Percentiles rank a stretch among this genome's conserved stretches.
Conservation (phyloP, 192 early-diverging fungal genomes). For the Umbelopsis isabellina region DNA sequence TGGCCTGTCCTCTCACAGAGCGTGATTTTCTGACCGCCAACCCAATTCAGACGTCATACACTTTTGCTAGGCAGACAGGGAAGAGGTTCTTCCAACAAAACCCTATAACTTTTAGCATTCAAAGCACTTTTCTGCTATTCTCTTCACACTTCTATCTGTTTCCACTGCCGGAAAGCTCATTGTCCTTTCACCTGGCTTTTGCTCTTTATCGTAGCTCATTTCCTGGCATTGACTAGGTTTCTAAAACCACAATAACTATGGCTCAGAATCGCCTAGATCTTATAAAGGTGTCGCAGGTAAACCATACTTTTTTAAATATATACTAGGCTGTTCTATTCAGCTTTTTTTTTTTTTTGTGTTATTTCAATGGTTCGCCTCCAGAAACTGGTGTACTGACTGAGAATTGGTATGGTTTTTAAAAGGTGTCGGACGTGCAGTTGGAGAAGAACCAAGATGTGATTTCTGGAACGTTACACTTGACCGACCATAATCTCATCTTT, state of each 20-base stretch:
- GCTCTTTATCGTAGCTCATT: not conserved
- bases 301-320: not conserved
- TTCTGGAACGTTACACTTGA: constrained; percentile 69
- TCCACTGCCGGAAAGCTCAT: not conserved
- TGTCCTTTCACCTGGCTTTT: not conserved
- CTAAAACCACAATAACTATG: not conserved
- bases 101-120: not conserved
- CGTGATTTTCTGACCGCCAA: not conserved
- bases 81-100: too few relatives aligned
- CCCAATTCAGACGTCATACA: not conserved
- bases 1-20: not conserved
- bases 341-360: not conserved
- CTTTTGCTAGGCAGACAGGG: not conserved
- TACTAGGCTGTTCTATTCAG: not conserved
- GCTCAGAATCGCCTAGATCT: constrained; percentile 33
- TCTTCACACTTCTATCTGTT: not conserved
- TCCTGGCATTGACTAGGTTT: not conserved
- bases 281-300: constrained; percentile 38
- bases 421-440: constrained; percentile 48
- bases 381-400: not conserved
- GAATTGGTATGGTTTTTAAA: constrained; percentile 11
- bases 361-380: not conserved
- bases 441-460: constrained; percentile 42
- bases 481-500: constrained; percentile 81
- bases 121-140: not conserved